A percentile compares a stretch with the other conserved stretches of the same genome.
Evolutionary conservation across 2,329 filamentous ascomycete genomes (phyloP).

Genomic region (Colletotrichum sp.): DNA sequence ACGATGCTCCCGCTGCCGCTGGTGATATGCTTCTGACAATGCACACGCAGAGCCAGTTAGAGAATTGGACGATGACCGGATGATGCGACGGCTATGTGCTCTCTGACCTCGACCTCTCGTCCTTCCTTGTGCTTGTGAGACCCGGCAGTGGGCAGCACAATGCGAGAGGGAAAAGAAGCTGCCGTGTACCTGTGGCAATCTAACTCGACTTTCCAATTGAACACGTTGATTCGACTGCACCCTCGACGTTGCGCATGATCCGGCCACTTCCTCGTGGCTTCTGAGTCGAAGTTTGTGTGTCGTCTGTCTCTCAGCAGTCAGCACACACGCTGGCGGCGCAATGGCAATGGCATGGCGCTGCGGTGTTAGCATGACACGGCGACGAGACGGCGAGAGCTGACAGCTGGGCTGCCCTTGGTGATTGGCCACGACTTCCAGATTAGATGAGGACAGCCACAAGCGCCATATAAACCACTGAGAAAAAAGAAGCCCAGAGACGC

Average conservation of each 20-base stretch:
- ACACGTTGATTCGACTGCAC: not conserved
- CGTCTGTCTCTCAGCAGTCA: not conserved
- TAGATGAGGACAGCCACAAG: constrained; percentile 15
- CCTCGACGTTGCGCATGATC: not conserved
- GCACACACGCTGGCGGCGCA: not conserved
- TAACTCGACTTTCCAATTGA: not conserved
- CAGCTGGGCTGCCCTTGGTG: not conserved
- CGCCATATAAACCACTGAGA: not conserved
- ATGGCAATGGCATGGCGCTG: not conserved
- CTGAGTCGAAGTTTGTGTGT: not conserved
- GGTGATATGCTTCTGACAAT: constrained; percentile 9
- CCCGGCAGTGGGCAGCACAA: not conserved
- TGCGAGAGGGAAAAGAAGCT: not conserved
- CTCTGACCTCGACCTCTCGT: constrained; percentile 4
- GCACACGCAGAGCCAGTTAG: constrained; percentile 6
- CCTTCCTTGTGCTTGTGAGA: constrained; percentile 6
- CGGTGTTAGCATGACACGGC: not conserved
- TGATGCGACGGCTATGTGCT: constrained; percentile 10
- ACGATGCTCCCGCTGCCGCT: not conserved
- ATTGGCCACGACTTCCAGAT: constrained; percentile 4
- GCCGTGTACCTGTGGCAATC: constrained; percentile 11
- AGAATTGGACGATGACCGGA: constrained; percentile 10
- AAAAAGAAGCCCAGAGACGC: constrained; percentile 3
- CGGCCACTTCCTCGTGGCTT: not conserved
- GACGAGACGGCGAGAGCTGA: constrained; percentile 4